phyloP scores from a whole-genome alignment of 495 filamentous ascomycete genomes.

The Penicillium goetzii region DNA sequence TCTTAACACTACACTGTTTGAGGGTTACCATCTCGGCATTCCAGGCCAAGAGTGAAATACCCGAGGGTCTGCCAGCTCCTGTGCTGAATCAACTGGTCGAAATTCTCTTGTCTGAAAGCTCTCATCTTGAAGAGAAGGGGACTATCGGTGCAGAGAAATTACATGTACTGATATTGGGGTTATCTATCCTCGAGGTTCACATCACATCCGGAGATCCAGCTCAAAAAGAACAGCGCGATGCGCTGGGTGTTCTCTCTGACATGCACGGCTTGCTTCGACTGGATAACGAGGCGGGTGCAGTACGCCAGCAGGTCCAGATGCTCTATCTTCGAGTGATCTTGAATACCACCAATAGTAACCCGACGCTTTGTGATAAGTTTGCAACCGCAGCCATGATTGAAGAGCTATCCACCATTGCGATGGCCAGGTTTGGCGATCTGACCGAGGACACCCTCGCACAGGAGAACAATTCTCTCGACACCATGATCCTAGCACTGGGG shows the following conservation, averaged over 20 bases:
- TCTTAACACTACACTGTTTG: constrained; percentile 39
- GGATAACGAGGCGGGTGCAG: constrained; percentile 15
- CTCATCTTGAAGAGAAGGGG: neutral
- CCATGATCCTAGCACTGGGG: constrained; percentile 77
- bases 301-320: constrained; percentile 27
- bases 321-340: constrained; percentile 71
- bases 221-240: constrained; percentile 28
- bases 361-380: constrained; percentile 66
- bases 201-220: constrained; percentile 36
- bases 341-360: constrained; percentile 86
- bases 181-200: constrained; percentile 70
- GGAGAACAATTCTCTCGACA: constrained; percentile 61
- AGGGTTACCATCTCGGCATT: constrained; percentile 30
- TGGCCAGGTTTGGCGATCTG: constrained; percentile 42
- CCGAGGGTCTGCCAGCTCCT: constrained; percentile 27
- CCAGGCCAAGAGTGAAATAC: constrained; percentile 34
- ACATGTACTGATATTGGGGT: constrained; percentile 36
- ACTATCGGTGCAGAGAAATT: constrained; percentile 14
- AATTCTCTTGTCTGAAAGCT: constrained; percentile 28
- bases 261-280: constrained; percentile 35
- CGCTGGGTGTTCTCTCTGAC: constrained; percentile 33
- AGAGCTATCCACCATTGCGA: constrained; percentile 57
- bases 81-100: constrained; percentile 35
- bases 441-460: constrained; percentile 47
- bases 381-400: constrained; percentile 59